phyloP scores from a whole-genome alignment of 805 yeast genomes.

The Ogataea naganishii region DNA sequence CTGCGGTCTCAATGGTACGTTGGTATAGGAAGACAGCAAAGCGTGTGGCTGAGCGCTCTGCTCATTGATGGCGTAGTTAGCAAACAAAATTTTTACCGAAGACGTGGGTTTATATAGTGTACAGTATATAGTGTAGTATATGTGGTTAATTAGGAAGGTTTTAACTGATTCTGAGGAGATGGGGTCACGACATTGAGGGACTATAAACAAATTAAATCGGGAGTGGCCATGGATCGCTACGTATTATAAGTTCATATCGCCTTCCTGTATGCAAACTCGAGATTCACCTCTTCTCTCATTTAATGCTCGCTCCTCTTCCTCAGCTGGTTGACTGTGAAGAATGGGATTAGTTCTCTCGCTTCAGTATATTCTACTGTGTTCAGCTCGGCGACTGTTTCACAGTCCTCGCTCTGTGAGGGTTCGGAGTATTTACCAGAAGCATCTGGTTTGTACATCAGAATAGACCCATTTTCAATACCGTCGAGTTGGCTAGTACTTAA shows the following conservation, averaged over 20 bases:
- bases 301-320: conserved; percentile 62
- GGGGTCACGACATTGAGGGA: too few species aligned
- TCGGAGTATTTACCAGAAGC: conserved; percentile 23
- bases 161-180: too few species aligned
- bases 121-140: not conserved
- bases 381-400: conserved; percentile 11
- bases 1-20: conserved; percentile 35
- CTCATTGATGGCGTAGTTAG: conserved; percentile 20
- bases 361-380: conserved; percentile 27
- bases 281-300: too few species aligned
- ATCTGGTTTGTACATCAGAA: conserved; percentile 13
- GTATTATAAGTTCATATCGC: too few species aligned
- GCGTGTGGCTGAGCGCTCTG: conserved; percentile 18
- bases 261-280: too few species aligned
- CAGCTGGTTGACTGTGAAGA: conserved; percentile 42
- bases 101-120: conserved; percentile 15
- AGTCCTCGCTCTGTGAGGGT: conserved; percentile 15
- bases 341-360: conserved; percentile 36
- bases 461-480: conserved; percentile 11
- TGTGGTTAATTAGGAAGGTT: too few species aligned
- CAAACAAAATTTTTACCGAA: conserved; percentile 11
- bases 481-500: conserved; percentile 20
- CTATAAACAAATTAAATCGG: too few species aligned
- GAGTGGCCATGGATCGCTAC: too few species aligned
- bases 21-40: conserved; percentile 9